phyloP scores from a whole-genome alignment of 805 yeast species.

The Metschnikowia bowlesiae region DNA sequence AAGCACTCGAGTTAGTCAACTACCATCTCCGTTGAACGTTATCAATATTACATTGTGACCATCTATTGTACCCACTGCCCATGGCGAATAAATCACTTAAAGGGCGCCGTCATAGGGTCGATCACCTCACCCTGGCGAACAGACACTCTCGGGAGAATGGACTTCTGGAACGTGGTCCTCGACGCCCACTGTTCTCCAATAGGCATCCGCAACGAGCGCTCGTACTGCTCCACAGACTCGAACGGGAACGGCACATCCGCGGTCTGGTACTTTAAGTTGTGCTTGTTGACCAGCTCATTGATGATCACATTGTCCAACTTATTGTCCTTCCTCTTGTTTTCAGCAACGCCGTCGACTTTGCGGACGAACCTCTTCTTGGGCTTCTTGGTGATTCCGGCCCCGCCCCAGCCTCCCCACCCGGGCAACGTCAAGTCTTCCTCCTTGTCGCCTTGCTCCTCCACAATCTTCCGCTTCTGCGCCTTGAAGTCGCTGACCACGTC shows the following conservation, averaged over 20 bases:
- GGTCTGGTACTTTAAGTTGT: slow-evolving; percentile 79
- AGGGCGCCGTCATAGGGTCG: slow-evolving; percentile 88
- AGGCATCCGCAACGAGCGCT: slow-evolving; percentile 91
- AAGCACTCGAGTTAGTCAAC: no score
- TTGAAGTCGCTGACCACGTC: slow-evolving; percentile 82
- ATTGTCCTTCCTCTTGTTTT: slow-evolving; percentile 74
- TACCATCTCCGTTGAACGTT: no score
- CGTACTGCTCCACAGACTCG: slow-evolving; percentile 92
- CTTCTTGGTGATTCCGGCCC: slow-evolving; percentile 39
- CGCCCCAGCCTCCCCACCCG: slow-evolving; percentile 99
- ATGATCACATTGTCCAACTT: slow-evolving; percentile 77
- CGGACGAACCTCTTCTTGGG: slow-evolving; percentile 61
- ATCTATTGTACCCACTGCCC: no score
- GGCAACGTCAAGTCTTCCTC: slow-evolving; percentile 83
- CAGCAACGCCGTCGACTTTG: slow-evolving; percentile 70
- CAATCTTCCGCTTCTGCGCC: slow-evolving; percentile 63
- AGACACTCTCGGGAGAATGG: slow-evolving; percentile 84
- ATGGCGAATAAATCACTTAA: slow-evolving; percentile 36
- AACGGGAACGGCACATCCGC: slow-evolving; percentile 92
- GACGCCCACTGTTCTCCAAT: slow-evolving; percentile 96
- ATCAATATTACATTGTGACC: no score
- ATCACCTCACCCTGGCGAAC: slow-evolving; percentile 86
- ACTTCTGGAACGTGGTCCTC: slow-evolving; percentile 76
- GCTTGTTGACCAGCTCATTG: slow-evolving; percentile 82
- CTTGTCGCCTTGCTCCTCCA: slow-evolving; percentile 78